A percentile compares a stretch with the other conserved stretches of the same genome.
These are phyloP conservation scores for Euphorbia celastroides DNA, from an alignment of 441 rosid species.

Conservation along the genomic window DNA sequence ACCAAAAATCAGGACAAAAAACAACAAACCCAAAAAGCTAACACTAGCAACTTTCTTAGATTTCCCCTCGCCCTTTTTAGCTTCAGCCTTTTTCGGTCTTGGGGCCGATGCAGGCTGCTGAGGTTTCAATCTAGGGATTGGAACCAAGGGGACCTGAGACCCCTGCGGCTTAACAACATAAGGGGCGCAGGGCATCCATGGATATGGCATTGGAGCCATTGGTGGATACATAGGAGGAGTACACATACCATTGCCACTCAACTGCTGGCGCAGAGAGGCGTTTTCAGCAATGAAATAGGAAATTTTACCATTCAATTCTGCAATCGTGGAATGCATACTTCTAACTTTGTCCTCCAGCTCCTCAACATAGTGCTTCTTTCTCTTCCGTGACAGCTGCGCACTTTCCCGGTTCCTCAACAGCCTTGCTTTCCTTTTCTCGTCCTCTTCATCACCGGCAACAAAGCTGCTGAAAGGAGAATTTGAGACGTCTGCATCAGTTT, in stretches of 20 bases:
- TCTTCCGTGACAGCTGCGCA: slow-evolving; percentile 91
- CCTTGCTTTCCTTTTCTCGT: slow-evolving; percentile 65
- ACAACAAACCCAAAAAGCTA: slow-evolving; percentile 77
- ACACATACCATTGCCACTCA: slow-evolving; percentile 42
- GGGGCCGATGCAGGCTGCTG: slow-evolving; percentile 37
- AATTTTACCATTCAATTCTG: slow-evolving; percentile 66
- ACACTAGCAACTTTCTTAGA: slow-evolving; percentile 91
- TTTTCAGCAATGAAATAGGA: slow-evolving; percentile 83
- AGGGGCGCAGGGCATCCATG: slow-evolving; percentile 83
- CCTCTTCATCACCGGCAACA: slow-evolving; percentile 34
- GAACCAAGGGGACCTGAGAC: slow-evolving; percentile 85
- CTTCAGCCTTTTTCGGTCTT: slow-evolving; percentile 54
- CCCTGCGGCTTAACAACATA: slow-evolving; percentile 78
- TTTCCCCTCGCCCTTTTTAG: slow-evolving; percentile 46
- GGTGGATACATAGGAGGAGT: slow-evolving; percentile 57
- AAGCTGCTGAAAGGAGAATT: not conserved
- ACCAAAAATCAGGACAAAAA: slow-evolving; percentile 73
- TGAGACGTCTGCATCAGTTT: slow-evolving; percentile 9
- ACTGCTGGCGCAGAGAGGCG: slow-evolving; percentile 64
- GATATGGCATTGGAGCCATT: slow-evolving; percentile 54
- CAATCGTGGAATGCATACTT: slow-evolving; percentile 68
- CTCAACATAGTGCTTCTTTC: slow-evolving; percentile 96
- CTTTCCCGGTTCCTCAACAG: slow-evolving; percentile 90
- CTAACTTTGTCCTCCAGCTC: slow-evolving; percentile 92
- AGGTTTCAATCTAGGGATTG: slow-evolving; percentile 85